phyloP scores from a whole-genome alignment of 169 alveolate genomes.

The Gregarina niphandrodes region DNA sequence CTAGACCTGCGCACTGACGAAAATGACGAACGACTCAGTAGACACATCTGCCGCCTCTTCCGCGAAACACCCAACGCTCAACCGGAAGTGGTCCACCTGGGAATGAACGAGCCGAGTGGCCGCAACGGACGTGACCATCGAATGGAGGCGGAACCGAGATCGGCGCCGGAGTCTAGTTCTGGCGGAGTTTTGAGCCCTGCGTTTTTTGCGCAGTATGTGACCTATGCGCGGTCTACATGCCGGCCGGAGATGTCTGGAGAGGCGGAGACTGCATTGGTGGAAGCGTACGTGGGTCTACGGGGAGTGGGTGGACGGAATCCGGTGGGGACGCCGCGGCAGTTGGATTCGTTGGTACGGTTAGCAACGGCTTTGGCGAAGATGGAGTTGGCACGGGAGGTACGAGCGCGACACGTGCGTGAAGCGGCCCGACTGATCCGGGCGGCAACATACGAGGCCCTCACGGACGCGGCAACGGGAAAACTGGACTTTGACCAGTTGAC shows the following conservation, averaged over 20 bases:
- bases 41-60: too few species aligned
- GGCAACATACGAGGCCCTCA: conserved; percentile 92
- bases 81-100: too few species aligned
- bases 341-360: conserved; percentile 80
- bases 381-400: conserved; percentile 59
- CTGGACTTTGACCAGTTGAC: conserved; percentile 78
- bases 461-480: conserved; percentile 88
- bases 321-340: conserved; percentile 81
- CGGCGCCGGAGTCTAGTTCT: too few species aligned
- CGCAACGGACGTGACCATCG: too few species aligned
- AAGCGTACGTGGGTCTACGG: not conserved
- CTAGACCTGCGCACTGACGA: conserved; percentile 55
- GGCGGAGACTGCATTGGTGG: not conserved
- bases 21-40: too few species aligned
- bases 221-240: too few species aligned
- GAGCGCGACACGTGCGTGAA: conserved; percentile 57
- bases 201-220: too few species aligned
- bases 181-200: too few species aligned
- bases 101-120: too few species aligned
- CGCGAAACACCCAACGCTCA: too few species aligned
- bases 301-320: conserved; percentile 43
- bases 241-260: not conserved
- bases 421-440: conserved; percentile 85
- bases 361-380: conserved; percentile 87
- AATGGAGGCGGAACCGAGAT: too few species aligned